Evolutionary conservation across 2,329 filamentous ascomycete genomes (phyloP).

Genomic region (Thielaviopsis ethacetica): DNA sequence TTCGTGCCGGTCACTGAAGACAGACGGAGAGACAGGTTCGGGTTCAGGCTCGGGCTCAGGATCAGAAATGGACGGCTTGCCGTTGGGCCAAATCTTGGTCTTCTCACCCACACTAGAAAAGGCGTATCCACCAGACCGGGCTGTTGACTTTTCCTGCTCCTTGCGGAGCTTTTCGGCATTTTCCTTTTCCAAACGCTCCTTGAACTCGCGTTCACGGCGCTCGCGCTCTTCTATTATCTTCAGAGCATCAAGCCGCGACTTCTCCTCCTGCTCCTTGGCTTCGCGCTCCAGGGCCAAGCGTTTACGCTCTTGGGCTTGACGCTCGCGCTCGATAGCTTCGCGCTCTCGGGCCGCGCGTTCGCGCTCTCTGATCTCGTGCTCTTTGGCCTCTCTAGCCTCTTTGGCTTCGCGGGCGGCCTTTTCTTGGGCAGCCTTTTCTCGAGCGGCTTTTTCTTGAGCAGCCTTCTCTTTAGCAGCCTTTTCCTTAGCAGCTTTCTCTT

Average conservation of each 20-base stretch:
- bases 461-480: not conserved
- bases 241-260: conserved; percentile 16
- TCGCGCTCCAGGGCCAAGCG: conserved; percentile 16
- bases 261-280: conserved; percentile 18
- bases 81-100: conserved; percentile 53
- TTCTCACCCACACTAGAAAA: conserved; percentile 51
- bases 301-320: conserved; percentile 23
- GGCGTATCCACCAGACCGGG: conserved; percentile 31
- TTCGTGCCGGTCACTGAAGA: conserved; percentile 15
- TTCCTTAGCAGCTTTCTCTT: conserved; percentile 1
- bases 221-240: conserved; percentile 25
- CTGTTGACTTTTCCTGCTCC: conserved; percentile 17
- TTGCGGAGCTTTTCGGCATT: conserved; percentile 21
- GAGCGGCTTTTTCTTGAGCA: not conserved
- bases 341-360: conserved; percentile 24
- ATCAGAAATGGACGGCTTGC: conserved; percentile 27
- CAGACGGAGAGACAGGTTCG: conserved; percentile 17
- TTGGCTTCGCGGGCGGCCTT: not conserved
- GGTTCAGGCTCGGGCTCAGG: conserved; percentile 17
- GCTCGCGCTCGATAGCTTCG: conserved; percentile 28
- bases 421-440: not conserved
- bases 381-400: conserved; percentile 14
- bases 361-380: conserved; percentile 23
- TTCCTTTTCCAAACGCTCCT: conserved; percentile 24
- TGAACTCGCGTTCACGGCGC: conserved; percentile 27